Conservation (phyloP, 805 yeast genomes). For the Starmera pachycereana region DNA sequence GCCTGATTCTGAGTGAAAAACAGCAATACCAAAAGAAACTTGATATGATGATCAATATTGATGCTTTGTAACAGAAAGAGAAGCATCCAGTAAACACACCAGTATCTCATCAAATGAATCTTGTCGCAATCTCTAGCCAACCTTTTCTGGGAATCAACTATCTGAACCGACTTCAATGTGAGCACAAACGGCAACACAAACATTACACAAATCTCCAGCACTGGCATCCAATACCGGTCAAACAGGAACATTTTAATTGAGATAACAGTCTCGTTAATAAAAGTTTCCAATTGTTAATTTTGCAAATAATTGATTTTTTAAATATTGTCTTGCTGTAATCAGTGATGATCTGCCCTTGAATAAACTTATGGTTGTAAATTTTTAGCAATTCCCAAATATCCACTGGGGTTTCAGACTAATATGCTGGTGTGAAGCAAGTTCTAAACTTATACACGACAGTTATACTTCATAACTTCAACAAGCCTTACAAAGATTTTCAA, state of each 20-base stretch:
- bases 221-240: slow-evolving; percentile 8
- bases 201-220: slow-evolving; percentile 6
- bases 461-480: too few species aligned
- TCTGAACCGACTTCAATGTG: slow-evolving; percentile 12
- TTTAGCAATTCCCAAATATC: background rate
- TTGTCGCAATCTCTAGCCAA: background rate
- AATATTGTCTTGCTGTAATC: background rate
- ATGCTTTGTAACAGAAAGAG: slow-evolving; percentile 5
- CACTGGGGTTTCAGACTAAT: background rate
- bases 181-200: slow-evolving; percentile 10
- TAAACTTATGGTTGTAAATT: background rate
- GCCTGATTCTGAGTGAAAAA: slow-evolving; percentile 4
- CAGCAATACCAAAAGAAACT: slow-evolving; percentile 5
- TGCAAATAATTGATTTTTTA: background rate
- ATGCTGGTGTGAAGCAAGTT: too few species aligned
- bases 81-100: slow-evolving; percentile 14
- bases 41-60: slow-evolving; percentile 10
- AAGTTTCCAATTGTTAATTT: background rate
- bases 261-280: background rate
- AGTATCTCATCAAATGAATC: slow-evolving; percentile 5
- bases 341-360: background rate
- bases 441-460: too few species aligned
- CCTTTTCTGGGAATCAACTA: background rate
- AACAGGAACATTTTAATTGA: slow-evolving; percentile 3
- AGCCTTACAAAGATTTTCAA: too few species aligned